Percentiles rank a stretch among this genome's conserved stretches.
Evolutionary conservation across 345 rosid species (phyloP).

Genomic region (Euphorbia tirucalli): DNA sequence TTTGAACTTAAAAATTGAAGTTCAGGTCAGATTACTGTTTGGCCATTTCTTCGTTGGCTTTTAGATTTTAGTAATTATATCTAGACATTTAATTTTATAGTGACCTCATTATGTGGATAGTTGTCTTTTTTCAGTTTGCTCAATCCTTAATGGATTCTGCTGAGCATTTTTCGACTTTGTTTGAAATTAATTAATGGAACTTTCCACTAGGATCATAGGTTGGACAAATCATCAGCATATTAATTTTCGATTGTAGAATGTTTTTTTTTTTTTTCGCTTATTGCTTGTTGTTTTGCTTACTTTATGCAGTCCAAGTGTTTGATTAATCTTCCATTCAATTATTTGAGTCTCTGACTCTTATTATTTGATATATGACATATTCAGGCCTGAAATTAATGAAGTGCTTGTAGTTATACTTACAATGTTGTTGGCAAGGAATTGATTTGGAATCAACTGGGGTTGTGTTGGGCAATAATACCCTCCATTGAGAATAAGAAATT

Average conservation of each 20-base stretch:
- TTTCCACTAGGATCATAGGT: too few relatives aligned
- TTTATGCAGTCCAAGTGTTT: constrained; percentile 9
- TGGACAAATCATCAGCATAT: not conserved
- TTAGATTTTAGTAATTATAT: not conserved
- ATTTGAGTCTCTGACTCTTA: not conserved
- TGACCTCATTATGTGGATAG: not conserved
- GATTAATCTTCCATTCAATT: constrained; percentile 8
- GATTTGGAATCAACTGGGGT: not conserved
- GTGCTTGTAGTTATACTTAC: not conserved
- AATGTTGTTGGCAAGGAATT: not conserved
- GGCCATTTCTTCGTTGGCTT: not conserved
- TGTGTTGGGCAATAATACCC: constrained; percentile 1
- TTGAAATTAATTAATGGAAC: constrained; percentile 2
- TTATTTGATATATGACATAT: not conserved
- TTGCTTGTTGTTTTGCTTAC: not conserved
- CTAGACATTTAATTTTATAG: not conserved
- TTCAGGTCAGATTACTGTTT: constrained; percentile 3
- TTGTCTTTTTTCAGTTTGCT: not conserved
- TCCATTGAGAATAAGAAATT: too few relatives aligned
- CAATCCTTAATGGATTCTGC: too few relatives aligned
- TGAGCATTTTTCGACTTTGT: not conserved
- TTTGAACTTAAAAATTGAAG: not conserved
- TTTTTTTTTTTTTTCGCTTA: too few relatives aligned
- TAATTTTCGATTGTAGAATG: not conserved
- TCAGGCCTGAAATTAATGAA: constrained; percentile 9